Percentiles rank a stretch among this genome's conserved stretches.
phyloP scores from a whole-genome alignment of 176 grass and related monocot species.

The Phoenix roebelenii region DNA sequence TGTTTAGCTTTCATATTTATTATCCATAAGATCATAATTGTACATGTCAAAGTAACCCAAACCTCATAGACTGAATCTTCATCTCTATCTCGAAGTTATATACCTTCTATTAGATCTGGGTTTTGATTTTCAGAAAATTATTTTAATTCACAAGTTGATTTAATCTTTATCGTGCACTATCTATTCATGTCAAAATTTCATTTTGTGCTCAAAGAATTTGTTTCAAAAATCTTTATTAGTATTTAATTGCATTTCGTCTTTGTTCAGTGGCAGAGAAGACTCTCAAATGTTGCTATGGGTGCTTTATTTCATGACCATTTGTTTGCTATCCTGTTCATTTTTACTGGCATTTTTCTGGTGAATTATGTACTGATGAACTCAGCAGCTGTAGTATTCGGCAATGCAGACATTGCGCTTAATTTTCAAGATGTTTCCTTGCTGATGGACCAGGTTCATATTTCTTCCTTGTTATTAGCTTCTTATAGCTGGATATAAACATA shows the following conservation, averaged over 20 bases:
- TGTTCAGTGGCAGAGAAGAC: conserved; percentile 71
- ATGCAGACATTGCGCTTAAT: conserved; percentile 49
- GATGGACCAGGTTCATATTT: conserved; percentile 72
- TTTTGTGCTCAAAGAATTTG: no score
- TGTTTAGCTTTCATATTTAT: no score
- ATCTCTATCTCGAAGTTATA: no score
- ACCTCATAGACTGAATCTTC: no score
- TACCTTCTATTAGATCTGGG: no score
- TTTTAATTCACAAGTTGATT: no score
- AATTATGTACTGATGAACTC: conserved; percentile 92
- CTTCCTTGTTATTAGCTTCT: conserved; percentile 9
- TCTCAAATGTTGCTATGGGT: conserved; percentile 32
- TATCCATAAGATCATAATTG: no score
- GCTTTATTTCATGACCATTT: conserved; percentile 92
- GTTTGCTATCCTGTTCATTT: conserved; percentile 83
- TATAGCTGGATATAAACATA: neutral
- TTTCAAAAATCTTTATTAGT: no score
- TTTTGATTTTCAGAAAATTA: no score
- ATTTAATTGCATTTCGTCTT: conserved; percentile 10
- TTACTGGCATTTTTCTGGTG: conserved; percentile 89
- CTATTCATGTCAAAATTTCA: no score
- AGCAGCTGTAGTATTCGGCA: conserved; percentile 65
- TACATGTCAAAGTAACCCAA: no score
- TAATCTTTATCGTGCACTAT: no score
- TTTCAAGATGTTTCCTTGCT: conserved; percentile 90